Percentiles rank a stretch among this genome's conserved stretches.
phyloP scores from a whole-genome alignment of 805 yeast species.

The Pichia ethanolica region DNA sequence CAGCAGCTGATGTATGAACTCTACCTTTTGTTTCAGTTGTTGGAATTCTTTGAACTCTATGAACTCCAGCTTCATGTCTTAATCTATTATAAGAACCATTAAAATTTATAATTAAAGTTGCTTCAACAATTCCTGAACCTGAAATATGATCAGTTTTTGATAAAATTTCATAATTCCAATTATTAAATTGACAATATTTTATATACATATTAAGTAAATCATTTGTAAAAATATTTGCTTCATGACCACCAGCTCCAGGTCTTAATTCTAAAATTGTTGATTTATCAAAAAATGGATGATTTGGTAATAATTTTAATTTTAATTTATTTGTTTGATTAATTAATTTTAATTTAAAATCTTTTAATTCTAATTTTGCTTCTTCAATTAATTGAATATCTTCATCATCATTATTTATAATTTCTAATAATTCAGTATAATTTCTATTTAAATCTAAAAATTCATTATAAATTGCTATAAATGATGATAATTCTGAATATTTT shows the following conservation, averaged over 20 bases:
- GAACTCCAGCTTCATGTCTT: slow-evolving; percentile 90
- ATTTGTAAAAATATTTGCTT: slow-evolving; percentile 79
- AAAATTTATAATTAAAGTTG: slow-evolving; percentile 63
- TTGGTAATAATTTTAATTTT: slow-evolving; percentile 62
- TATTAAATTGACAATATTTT: slow-evolving; percentile 53
- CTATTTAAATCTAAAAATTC: slow-evolving; percentile 29
- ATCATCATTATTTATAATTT: slow-evolving; percentile 28
- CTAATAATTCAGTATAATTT: slow-evolving; percentile 29
- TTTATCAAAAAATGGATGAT: slow-evolving; percentile 66
- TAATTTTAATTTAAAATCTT: slow-evolving; percentile 36
- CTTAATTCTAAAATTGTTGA: slow-evolving; percentile 78
- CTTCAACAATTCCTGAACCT: slow-evolving; percentile 68
- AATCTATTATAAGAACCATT: slow-evolving; percentile 70
- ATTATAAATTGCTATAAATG: slow-evolving; percentile 35
- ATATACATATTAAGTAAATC: slow-evolving; percentile 79
- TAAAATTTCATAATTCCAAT: slow-evolving; percentile 62
- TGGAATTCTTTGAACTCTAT: slow-evolving; percentile 91
- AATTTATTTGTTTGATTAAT: slow-evolving; percentile 35
- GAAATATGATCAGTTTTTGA: slow-evolving; percentile 49
- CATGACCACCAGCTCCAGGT: slow-evolving; percentile 96
- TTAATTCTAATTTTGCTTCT: slow-evolving; percentile 61
- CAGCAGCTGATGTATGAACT: slow-evolving; percentile 93
- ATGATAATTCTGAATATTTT: slow-evolving; percentile 37
- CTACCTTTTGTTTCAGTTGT: slow-evolving; percentile 91
- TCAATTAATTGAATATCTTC: slow-evolving; percentile 38